Evolutionary conservation across 73 alveolate species (phyloP).

Genomic region (Paramecium caudatum): DNA sequence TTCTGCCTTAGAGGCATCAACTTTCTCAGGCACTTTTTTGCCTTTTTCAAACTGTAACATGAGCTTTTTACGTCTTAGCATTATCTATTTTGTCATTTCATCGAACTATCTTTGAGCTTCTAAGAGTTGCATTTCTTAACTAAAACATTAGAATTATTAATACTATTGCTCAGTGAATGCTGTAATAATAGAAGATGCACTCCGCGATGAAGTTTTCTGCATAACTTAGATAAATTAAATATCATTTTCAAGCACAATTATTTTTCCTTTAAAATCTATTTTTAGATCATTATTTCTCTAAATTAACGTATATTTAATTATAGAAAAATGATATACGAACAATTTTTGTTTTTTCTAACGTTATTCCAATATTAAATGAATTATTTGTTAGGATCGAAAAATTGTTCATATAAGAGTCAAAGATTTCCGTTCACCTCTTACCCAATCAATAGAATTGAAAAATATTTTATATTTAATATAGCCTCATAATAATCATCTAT

Average conservation of each 20-base stretch:
- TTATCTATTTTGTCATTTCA: constrained; percentile 6
- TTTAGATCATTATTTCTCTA: neutral
- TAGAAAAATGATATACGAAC: too few species aligned
- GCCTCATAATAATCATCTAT: constrained; percentile 3
- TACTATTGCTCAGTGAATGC: constrained; percentile 44
- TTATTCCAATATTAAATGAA: too few species aligned
- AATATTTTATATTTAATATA: too few species aligned
- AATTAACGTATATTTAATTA: neutral
- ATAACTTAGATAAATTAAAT: constrained; percentile 9
- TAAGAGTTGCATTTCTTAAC: constrained; percentile 31
- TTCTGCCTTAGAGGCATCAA: constrained; percentile 65
- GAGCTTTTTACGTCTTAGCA: constrained; percentile 13
- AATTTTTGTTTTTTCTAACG: too few species aligned
- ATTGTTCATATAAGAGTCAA: too few species aligned
- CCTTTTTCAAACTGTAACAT: constrained; percentile 33
- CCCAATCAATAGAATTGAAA: too few species aligned
- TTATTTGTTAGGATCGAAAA: too few species aligned
- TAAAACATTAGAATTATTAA: neutral
- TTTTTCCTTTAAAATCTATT: constrained; percentile 29
- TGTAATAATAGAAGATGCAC: constrained; percentile 50
- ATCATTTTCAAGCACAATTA: too few species aligned
- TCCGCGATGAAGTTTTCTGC: neutral
- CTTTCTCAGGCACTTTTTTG: constrained; percentile 8
- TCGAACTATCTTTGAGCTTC: constrained; percentile 51
- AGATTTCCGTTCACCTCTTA: too few species aligned